Conservation (phyloP, 495 filamentous ascomycete genomes). For the Aspergillus coremiiformis region DNA sequence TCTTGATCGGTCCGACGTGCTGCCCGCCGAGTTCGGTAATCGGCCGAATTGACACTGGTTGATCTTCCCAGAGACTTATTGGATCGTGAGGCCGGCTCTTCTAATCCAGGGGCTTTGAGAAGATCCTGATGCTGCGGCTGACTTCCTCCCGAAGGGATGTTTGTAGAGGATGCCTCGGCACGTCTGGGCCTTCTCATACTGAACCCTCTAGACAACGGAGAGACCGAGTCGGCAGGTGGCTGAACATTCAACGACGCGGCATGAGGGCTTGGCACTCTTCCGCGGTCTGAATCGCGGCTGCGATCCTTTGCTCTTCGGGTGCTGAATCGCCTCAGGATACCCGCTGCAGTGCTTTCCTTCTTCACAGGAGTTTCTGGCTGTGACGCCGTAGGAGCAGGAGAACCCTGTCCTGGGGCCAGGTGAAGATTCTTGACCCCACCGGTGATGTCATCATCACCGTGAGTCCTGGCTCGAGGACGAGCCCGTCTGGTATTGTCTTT, state of each 20-base stretch:
- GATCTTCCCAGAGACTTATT: slow-evolving; percentile 66
- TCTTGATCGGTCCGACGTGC: slow-evolving; percentile 52
- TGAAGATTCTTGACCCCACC: slow-evolving; percentile 70
- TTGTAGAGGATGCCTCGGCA: slow-evolving; percentile 45
- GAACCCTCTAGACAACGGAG: slow-evolving; percentile 67
- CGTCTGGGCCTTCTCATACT: slow-evolving; percentile 67
- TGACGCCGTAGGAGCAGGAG: slow-evolving; percentile 47
- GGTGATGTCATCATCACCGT: slow-evolving; percentile 87
- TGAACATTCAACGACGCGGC: slow-evolving; percentile 66
- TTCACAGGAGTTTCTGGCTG: slow-evolving; percentile 58
- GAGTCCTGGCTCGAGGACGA: slow-evolving; percentile 80
- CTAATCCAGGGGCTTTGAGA: slow-evolving; percentile 59
- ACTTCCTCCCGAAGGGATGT: slow-evolving; percentile 55
- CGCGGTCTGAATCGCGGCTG: slow-evolving; percentile 42
- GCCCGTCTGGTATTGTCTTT: slow-evolving; percentile 69
- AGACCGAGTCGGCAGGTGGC: slow-evolving; percentile 56
- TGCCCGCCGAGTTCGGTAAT: slow-evolving; percentile 57
- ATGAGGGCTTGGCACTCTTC: slow-evolving; percentile 52
- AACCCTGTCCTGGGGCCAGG: slow-evolving; percentile 46
- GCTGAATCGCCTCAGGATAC: slow-evolving; percentile 85
- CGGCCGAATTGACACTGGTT: slow-evolving; percentile 79
- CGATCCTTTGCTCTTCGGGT: slow-evolving; percentile 64
- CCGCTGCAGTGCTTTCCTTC: slow-evolving; percentile 81
- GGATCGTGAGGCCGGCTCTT: slow-evolving; percentile 49
- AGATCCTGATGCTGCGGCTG: slow-evolving; percentile 67